Evolutionary conservation across 768 basidiomycete genomes (phyloP).

Genomic region (Tricholoma hemisulphureum): DNA sequence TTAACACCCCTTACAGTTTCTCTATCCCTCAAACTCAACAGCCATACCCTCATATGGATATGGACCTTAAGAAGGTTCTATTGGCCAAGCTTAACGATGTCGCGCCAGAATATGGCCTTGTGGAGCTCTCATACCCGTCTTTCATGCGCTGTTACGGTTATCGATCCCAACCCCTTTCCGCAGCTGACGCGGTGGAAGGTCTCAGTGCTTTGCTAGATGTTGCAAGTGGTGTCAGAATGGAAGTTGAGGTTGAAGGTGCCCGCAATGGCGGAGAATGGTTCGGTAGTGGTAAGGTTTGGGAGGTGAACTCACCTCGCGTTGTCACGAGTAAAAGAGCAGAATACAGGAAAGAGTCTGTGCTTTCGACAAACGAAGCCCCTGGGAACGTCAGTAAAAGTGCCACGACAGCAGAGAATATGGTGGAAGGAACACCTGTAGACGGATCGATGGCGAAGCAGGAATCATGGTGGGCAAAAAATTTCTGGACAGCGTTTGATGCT

Average conservation of each 20-base stretch:
- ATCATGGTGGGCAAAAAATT: conserved; percentile 89
- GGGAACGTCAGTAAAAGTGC: conserved; percentile 14
- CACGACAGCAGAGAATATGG: conserved; percentile 22
- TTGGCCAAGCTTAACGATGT: conserved; percentile 82
- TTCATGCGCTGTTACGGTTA: conserved; percentile 93
- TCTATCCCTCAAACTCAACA: conserved; percentile 94
- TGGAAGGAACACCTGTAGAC: conserved; percentile 34
- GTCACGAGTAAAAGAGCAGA: conserved; percentile 36
- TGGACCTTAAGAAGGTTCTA: conserved; percentile 82
- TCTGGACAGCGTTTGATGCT: conserved; percentile 94
- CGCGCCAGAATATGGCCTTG: conserved; percentile 91
- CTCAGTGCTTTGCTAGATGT: conserved; percentile 85
- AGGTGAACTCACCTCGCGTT: conserved; percentile 41
- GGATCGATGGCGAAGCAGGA: conserved; percentile 34
- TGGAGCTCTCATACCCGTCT: conserved; percentile 91
- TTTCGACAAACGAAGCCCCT: conserved; percentile 30
- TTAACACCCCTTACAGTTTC: conserved; percentile 54
- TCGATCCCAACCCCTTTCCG: conserved; percentile 81
- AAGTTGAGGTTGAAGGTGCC: conserved; percentile 85
- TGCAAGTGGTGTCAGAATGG: conserved; percentile 85
- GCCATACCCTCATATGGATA: conserved; percentile 93
- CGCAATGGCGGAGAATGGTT: conserved; percentile 97
- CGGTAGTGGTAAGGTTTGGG: conserved; percentile 80
- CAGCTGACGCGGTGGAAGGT: conserved; percentile 92
- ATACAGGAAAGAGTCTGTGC: conserved; percentile 17